These are phyloP conservation scores for Dactylis glomerata DNA, from an alignment of 176 grass and related monocot species.

Conservation along the genomic window DNA sequence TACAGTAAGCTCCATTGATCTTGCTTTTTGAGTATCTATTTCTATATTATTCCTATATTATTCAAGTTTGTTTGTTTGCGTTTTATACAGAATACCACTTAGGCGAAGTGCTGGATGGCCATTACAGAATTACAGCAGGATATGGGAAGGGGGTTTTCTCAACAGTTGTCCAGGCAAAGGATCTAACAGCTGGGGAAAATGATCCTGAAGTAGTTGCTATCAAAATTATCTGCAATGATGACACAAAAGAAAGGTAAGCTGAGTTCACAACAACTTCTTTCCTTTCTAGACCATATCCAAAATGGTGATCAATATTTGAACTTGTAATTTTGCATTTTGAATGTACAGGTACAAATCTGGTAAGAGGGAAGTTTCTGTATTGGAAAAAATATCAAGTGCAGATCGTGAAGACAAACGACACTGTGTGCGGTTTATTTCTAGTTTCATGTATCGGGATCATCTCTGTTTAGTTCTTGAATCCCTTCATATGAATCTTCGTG, in stretches of 20 bases:
- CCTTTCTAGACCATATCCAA: not conserved
- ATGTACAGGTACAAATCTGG: constrained; percentile 84
- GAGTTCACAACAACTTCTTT: constrained; percentile 1
- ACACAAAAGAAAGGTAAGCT: constrained; percentile 68
- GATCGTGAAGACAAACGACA: constrained; percentile 87
- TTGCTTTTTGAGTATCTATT: not conserved
- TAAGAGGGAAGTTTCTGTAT: constrained; percentile 77
- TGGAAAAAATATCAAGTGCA: constrained; percentile 81
- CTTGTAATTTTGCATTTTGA: constrained; percentile 36
- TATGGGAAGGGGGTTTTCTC: constrained; percentile 99
- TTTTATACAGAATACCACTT: constrained; percentile 58
- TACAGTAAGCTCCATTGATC: constrained; percentile 65
- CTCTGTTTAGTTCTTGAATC: constrained; percentile 99
- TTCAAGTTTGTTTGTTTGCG: not conserved
- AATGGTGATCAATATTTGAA: not conserved
- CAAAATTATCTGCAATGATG: constrained; percentile 98
- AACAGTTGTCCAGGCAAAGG: constrained; percentile 80
- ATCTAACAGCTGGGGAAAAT: constrained; percentile 77
- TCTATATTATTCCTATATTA: not conserved
- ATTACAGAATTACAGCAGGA: constrained; percentile 82
- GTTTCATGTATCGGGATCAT: constrained; percentile 99
- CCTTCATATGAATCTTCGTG: constrained; percentile 99
- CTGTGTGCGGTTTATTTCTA: constrained; percentile 90
- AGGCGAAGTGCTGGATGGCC: constrained; percentile 81
- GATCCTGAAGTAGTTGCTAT: constrained; percentile 92